Base-by-base conservation (phyloP, 768 basidiomycete species). In the Candolleomyces eurysporus region DNA sequence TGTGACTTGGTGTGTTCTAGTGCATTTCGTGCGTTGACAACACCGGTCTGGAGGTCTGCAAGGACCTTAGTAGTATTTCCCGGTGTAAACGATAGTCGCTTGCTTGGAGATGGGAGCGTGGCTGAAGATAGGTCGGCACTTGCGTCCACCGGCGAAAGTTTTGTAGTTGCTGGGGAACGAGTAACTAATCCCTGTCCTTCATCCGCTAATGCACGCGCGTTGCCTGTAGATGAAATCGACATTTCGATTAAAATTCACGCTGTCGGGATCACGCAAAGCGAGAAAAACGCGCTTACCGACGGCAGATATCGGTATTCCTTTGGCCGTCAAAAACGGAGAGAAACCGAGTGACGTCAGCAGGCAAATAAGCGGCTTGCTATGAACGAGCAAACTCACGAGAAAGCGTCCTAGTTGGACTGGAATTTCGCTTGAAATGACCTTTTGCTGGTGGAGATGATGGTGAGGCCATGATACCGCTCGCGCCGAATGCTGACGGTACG, bases 1-100 rank as follows among this genome's bases (percentile, higher is more conserved):
- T 96, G 94, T 19, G 84, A 76, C 69, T 92, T 91, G 11, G 94
- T 92, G 69, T 93, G 92, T 72, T 96, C 94, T 60, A 96, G 78
- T 54, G 91, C 91, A 63, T 86, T 88, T 53, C 87, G 82, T 31
- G 91, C 89, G 64, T 89, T 88, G 48, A 88, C 78, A 7, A 94
- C 90, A 55, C 92, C 93, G 0, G 89, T 83, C 71, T 96, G 94
- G 21, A 96, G 81, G 72, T 94, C 92, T 2, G 91, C 91, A 58
- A 96, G 79, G 26, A 96, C 94, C 68, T 91, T 93, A 16, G 93
- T 93, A 10, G 92, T 94, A 8, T 89, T 90, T 1, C 87, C 89
- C 0, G 90, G 88, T 14, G 88, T 86, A 49, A 91, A 77, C 4
- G 90, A 80, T 10, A 82, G 72, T 52, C 88, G 82, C 66, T 79